Evolutionary conservation across 306 rosid species (phyloP), one percentile per base, ranked within the genome.

Genomic region (Gastrolobium villosum): DNA sequence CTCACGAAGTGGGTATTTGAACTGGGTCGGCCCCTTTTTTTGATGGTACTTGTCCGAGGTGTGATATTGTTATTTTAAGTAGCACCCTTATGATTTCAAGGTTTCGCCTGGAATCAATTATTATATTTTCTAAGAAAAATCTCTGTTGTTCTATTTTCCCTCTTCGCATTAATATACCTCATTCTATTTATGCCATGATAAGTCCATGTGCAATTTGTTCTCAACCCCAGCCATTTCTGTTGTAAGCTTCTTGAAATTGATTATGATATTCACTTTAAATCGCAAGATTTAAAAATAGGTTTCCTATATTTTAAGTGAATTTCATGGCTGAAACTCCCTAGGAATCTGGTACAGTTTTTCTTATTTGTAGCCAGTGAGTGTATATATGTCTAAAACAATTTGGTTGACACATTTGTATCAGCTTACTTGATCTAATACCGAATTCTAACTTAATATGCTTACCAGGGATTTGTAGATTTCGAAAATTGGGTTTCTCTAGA

Each of bases 381-480:
- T n/a, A n/a, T n/a, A n/a, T n/a, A n/a, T n/a, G n/a, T n/a, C n/a
- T n/a, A n/a, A n/a, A n/a, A n/a, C n/a, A n/a, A n/a, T n/a, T n/a
- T n/a, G n/a, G n/a, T n/a, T n/a, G n/a, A n/a, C n/a, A n/a, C n/a
- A n/a, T n/a, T n/a, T 72, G 43, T 43, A 34, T 11, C 31, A 45
- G 15, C 62, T 44, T 28, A 55, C 53, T 63, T 75, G 44, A 81
- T 54, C 48, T 81, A 39, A 6, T 59, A 60, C 20, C 60, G 49
- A 61, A 60, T 44, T 78, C 43, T 67, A 32, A 60, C 59, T 52
- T 70, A 37, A 28, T 64, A 43, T 72, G 80, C 41, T 53, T 74
- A 45, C 49, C 55, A 43, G 34, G 45, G 40, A 28, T 52, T 45
- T 36, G 45, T 46, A 64, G 67, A 46, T 63, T 70, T 59, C 66